A percentile compares a stretch with the other conserved stretches of the same genome.
Evolutionary conservation across 2,329 filamentous ascomycete genomes (phyloP).

Genomic region (Phyllosticta citriasiana): DNA sequence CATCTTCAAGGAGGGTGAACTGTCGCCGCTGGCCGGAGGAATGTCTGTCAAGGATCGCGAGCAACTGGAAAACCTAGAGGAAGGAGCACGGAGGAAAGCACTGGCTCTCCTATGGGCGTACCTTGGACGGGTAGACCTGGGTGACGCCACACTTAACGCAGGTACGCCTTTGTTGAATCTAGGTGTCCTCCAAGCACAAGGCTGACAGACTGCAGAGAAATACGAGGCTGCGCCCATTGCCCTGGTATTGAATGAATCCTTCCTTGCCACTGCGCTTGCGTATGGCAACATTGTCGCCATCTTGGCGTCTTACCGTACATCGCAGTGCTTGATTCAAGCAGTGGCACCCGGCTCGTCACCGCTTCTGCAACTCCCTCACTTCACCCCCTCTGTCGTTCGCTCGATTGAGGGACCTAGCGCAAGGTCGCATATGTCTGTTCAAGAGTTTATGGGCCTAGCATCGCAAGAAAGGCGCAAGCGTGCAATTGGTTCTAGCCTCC

Average conservation of each 20-base stretch:
- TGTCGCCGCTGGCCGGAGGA: slow-evolving; percentile 42
- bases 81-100: slow-evolving; percentile 71
- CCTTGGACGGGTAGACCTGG: slow-evolving; percentile 75
- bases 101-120: slow-evolving; percentile 92
- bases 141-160: slow-evolving; percentile 64
- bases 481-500: slow-evolving; percentile 57
- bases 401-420: slow-evolving; percentile 62
- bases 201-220: slow-evolving; percentile 51
- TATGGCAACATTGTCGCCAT: slow-evolving; percentile 78
- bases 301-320: slow-evolving; percentile 68
- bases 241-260: slow-evolving; percentile 73
- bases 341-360: slow-evolving; percentile 74
- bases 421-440: slow-evolving; percentile 58
- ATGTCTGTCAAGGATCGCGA: slow-evolving; percentile 65
- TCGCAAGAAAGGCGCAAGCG: slow-evolving; percentile 63
- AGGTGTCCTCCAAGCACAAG: not conserved
- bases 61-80: slow-evolving; percentile 70
- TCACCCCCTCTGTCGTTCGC: slow-evolving; percentile 54
- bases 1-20: slow-evolving; percentile 53
- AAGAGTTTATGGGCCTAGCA: slow-evolving; percentile 79
- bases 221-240: slow-evolving; percentile 83
- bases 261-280: slow-evolving; percentile 75
- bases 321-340: slow-evolving; percentile 84
- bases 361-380: slow-evolving; percentile 81
- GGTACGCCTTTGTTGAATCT: slow-evolving; percentile 23